Conservation (phyloP, 768 basidiomycete genomes). For the Suillus americanus region DNA sequence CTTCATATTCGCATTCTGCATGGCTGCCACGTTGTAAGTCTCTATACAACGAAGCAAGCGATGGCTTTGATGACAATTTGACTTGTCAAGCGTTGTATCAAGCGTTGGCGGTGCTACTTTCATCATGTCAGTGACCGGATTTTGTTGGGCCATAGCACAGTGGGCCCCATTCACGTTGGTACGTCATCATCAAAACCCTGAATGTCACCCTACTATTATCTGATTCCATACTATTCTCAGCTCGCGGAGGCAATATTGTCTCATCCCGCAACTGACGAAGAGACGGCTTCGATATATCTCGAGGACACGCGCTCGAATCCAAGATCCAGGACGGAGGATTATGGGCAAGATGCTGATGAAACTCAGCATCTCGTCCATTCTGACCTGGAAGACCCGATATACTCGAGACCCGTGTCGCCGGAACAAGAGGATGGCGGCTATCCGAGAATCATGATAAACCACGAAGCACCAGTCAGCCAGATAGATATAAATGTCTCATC, state of each 20-base stretch:
- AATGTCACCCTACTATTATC: slow-evolving; percentile 14
- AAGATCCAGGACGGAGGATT: slow-evolving; percentile 9
- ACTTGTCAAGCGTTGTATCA: slow-evolving; percentile 57
- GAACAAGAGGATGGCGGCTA: slow-evolving; percentile 16
- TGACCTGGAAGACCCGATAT: slow-evolving; percentile 19
- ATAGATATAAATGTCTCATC: slow-evolving; percentile 35
- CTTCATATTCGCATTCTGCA: slow-evolving; percentile 68
- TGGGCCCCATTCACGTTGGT: slow-evolving; percentile 95
- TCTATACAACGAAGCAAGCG: slow-evolving; percentile 6
- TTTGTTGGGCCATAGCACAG: slow-evolving; percentile 90
- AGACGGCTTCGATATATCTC: slow-evolving; percentile 18
- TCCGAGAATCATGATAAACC: slow-evolving; percentile 38
- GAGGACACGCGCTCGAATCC: slow-evolving; percentile 34
- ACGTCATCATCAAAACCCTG: slow-evolving; percentile 23
- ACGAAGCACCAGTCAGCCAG: slow-evolving; percentile 49
- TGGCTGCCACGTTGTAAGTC: slow-evolving; percentile 83
- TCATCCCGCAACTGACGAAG: slow-evolving; percentile 42
- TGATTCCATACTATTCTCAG: slow-evolving; percentile 35
- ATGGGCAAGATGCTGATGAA: slow-evolving; percentile 30
- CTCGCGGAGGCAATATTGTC: slow-evolving; percentile 86
- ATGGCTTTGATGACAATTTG: slow-evolving; percentile 3
- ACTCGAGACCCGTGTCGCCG: slow-evolving; percentile 8
- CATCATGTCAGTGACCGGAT: slow-evolving; percentile 77
- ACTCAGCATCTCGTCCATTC: slow-evolving; percentile 20
- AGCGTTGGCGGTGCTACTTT: slow-evolving; percentile 70